Percentiles rank a stretch among this genome's conserved stretches.
These are phyloP conservation scores for Gremmenia infestans DNA, from an alignment of 2,329 filamentous ascomycete genomes.

Conservation along the genomic window DNA sequence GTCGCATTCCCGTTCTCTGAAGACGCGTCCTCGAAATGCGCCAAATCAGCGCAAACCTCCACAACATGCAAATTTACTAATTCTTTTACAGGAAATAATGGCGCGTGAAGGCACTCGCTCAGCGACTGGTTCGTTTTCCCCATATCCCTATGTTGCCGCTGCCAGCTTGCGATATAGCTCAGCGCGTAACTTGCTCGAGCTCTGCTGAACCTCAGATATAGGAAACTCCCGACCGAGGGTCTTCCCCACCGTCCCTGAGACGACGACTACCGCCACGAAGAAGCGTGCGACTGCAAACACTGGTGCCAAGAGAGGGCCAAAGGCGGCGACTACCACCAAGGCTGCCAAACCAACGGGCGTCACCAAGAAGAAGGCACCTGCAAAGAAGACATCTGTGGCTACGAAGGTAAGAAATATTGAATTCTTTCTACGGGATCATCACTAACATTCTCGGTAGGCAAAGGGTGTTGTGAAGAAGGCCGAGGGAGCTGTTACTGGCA, in stretches of 20 bases:
- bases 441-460: slow-evolving; percentile 21
- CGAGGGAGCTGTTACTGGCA: slow-evolving; percentile 28
- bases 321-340: slow-evolving; percentile 32
- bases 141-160: slow-evolving; percentile 7
- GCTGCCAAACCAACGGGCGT: slow-evolving; percentile 29
- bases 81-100: slow-evolving; percentile 25
- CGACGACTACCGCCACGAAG: slow-evolving; percentile 21
- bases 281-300: slow-evolving; percentile 28
- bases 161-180: slow-evolving; percentile 15
- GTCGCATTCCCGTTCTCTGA: slow-evolving; percentile 16
- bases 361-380: slow-evolving; percentile 28
- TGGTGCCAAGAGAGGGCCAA: slow-evolving; percentile 26
- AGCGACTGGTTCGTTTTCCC: slow-evolving; percentile 25
- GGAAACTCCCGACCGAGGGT: slow-evolving; percentile 27
- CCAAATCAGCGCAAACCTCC: slow-evolving; percentile 18
- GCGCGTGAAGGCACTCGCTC: slow-evolving; percentile 29
- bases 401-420: slow-evolving; percentile 23
- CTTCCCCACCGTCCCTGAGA: slow-evolving; percentile 26
- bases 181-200: slow-evolving; percentile 20
- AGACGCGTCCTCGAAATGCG: slow-evolving; percentile 26
- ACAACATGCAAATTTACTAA: slow-evolving; percentile 23
- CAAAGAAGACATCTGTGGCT: slow-evolving; percentile 29
- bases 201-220: slow-evolving; percentile 25
- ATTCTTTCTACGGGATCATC: neutral
- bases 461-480: slow-evolving; percentile 31